Base-by-base conservation (phyloP, 78 protist genomes). In the Chrysochromulina parva region DNA sequence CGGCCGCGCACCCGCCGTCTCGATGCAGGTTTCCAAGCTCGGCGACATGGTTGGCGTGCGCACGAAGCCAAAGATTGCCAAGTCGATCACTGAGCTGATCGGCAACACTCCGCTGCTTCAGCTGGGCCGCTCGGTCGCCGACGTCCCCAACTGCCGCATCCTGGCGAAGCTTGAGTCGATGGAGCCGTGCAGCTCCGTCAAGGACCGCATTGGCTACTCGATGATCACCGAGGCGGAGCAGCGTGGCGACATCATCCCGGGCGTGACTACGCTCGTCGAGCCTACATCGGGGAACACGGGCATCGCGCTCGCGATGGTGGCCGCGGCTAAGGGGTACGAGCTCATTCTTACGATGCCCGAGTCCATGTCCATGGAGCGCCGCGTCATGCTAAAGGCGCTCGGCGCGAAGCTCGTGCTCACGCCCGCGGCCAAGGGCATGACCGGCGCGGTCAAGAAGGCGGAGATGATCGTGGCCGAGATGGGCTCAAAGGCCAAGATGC, bases 181-280 rank as follows among this genome's bases (percentile, higher is more conserved):
- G 93, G 97, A 99, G 90, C 97, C 99, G 26, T 98, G 99, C 52
- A 96, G 97, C 50, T 94, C 97, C 17, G 98, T 98, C 52, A 98
- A 98, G 94, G 99, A 97, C 54, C 91, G 92, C 81, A 67, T 90
- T 24, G 86, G 48, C 13, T 47, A 53, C 60, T 16, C 26, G 11
- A 94, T 94, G 95, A 90, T 93, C 57, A 54, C 14, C 0, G 85
- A 65, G 26, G 95, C 95, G 16, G 88, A 84, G 85, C 60, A 86
- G 73, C 67, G 53, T 38, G 99, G 99, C 20, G 58, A 93, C 48
- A 95, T 98, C 88, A 81, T 85, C 69, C 95, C 96, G 7, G 99
- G 99, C 47, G 96, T 92, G 38, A 78, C 85, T 0, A 85, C 67
- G 20, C 62, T 93, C 38, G 60, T 93, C 11, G 95, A 93, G 85